Evolutionary conservation across 768 basidiomycete genomes (phyloP), one percentile per base, ranked within the genome.

Genomic region (Crepidotus variabilis): DNA sequence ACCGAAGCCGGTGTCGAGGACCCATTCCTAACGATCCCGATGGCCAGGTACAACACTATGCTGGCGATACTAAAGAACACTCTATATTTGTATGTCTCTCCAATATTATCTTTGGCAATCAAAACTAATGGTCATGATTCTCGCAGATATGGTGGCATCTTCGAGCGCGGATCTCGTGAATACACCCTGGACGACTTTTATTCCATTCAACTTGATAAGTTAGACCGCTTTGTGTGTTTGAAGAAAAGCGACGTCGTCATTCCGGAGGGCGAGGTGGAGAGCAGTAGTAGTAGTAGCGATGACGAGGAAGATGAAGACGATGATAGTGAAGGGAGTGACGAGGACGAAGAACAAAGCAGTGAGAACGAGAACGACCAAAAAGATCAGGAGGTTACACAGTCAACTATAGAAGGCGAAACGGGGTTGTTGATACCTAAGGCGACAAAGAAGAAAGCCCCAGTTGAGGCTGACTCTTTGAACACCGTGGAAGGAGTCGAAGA

Each of bases 131-230:
- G 34, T 8, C 3, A 47, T 5, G 10, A 8, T 47, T 34, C 11
- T 28, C 3, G 13, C 57, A 90, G 91, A 54, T 95, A 95, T 63
- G 92, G 94, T 9, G 93, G 94, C 0, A 95, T 95, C 16, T 88
- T 84, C 61, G 94, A 96, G 69, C 79, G 83, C 14, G 88, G 91
- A 0, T 78, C 88, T 11, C 81, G 84, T 21, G 94, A 97, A 69
- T 94, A 90, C 61, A 95, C 93, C 0, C 75, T 97, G 6, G 92
- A 94, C 65, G 94, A 96, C 63, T 97, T 95, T 64, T 77, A 93
- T 69, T 76, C 82, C 1, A 71, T 97, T 10, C 81, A 85, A 56
- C 76, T 97, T 18, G 92, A 94, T 64, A 95, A 95, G 68, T 73
- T 95, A 71, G 94, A 95, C 39, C 72, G 79, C 9, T 95, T 82